Evolutionary conservation across 176 grass and related monocot species (phyloP), one percentile per base, ranked within the genome.

Genomic region (Bromus sterilis): DNA sequence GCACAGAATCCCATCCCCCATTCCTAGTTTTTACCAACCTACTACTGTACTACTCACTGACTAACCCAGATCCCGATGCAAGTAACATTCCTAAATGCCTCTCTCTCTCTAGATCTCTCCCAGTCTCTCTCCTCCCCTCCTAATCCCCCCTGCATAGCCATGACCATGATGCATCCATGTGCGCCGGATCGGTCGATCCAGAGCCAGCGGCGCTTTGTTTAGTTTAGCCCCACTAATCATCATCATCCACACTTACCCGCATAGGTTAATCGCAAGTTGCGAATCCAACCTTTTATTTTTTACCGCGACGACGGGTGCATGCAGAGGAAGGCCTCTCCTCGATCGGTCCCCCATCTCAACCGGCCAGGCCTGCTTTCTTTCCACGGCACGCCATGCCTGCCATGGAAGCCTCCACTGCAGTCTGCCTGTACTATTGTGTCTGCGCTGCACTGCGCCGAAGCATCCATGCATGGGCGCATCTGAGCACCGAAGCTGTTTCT

Each of bases 1-100:
- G 70, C 74, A 46, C 71, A 48, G 28, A 90, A 73, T 84, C 68
- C 36, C 65, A 78, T 65, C 40, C 68, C 36, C n/a, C 71, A 1
- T 3, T 39, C 80, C 68, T 81, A 87, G 42, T 72, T 87, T 87
- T 84, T 80, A 80, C 85, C 71, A 64, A 44, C 74, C 25, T 73
- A 68, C 62, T 60, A n/a, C n/a, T n/a, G n/a, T n/a, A n/a, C n/a
- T n/a, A 56, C 0, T 23, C 71, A 41, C 74, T 84, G 49, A 74
- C 2, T 30, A 72, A 66, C 70, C 82, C 92, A 89, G 92, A 91
- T 91, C 92, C 86, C 92, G 73, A 91, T 85, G 80, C 46, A 36
- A 77, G 69, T 82, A 91, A 91, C 92, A 94, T 94, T 94, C 92
- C 89, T 88, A 74, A 57, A 78, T 53, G 75, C 40, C 66, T 1